These are phyloP conservation scores for Phytophthora fragariaefolia DNA, from an alignment of 352 stramenopile genomes.

Conservation along the genomic window DNA sequence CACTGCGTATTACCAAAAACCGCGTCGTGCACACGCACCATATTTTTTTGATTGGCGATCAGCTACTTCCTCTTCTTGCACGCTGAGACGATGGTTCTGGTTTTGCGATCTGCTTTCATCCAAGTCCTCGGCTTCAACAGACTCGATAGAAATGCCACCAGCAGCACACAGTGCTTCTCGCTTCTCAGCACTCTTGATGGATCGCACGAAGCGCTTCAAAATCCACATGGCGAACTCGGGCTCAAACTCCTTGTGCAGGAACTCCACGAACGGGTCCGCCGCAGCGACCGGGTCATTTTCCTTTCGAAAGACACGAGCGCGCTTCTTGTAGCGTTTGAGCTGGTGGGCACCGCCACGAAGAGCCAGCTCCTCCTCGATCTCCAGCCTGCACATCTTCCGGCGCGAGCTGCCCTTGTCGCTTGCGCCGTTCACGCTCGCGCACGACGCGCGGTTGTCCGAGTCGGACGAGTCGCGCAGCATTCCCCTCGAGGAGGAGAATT, in stretches of 20 bases:
- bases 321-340: slow-evolving; percentile 80
- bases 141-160: slow-evolving; percentile 32
- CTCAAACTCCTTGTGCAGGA: slow-evolving; percentile 61
- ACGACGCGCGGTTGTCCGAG: slow-evolving; percentile 36
- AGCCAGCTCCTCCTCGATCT: slow-evolving; percentile 74
- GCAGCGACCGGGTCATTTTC: slow-evolving; percentile 68
- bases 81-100: slow-evolving; percentile 13
- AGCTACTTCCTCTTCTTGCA: slow-evolving; percentile 36
- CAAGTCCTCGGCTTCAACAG: slow-evolving; percentile 29
- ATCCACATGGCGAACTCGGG: slow-evolving; percentile 65
- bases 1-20: neutral
- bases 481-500: slow-evolving; percentile 34
- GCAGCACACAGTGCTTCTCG: slow-evolving; percentile 46
- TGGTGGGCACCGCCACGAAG: slow-evolving; percentile 52
- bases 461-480: slow-evolving; percentile 32
- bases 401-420: slow-evolving; percentile 34
- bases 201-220: slow-evolving; percentile 53
- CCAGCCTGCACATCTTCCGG: slow-evolving; percentile 58
- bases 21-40: slow-evolving; percentile 31
- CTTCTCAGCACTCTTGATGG: slow-evolving; percentile 68
- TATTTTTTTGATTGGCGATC: slow-evolving; percentile 41
- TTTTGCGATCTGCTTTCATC: slow-evolving; percentile 26
- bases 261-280: slow-evolving; percentile 57
- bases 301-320: slow-evolving; percentile 64
- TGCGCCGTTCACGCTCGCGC: slow-evolving; percentile 19